Evolutionary conservation across 768 basidiomycete species (phyloP), one percentile per base, ranked within the genome.

Genomic region (Collybia nuda): DNA sequence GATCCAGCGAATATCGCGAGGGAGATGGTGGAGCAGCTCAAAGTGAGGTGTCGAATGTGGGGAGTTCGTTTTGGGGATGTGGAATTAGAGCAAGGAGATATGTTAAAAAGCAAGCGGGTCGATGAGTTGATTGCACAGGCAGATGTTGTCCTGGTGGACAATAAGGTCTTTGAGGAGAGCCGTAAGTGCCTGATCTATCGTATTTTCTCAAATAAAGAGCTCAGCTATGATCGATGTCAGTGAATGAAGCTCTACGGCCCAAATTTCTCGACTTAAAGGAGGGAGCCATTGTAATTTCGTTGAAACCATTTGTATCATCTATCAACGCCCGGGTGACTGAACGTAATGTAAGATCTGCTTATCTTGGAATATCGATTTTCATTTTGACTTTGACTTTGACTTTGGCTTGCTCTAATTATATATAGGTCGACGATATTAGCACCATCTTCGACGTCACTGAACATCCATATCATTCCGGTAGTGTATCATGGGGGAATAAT

Each of bases 231-330:
- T 26, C 51, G 22, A 28, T 11, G 15, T 9, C 50, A 92, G 89
- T 98, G 53, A 98, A 98, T 66, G 90, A 92, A 61, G 82, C 85
- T 1, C 71, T 99, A 14, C 78, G 89, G 40, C 85, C 89, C 23
- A 88, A 93, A 61, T 98, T 98, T 69, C 74, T 99, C 48, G 97
- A 99, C 62, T 73, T 98, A 52, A 97, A 93, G 62, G 92, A 96
- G 52, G 91, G 92, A 17, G 93, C 94, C 0, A 85, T 85, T 42
- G 89, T 99, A 41, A 81, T 98, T 32, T 93, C 91, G 17, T 71
- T 99, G 15, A 84, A 87, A 51, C 92, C 93, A 1, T 97, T 92
- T 55, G 86, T 94, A 49, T 80, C 86, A 26, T 80, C 82, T 0
- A 58, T 78, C 29, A 79, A 86, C 57, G 87, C 85, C 38, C 82